A percentile compares a stretch with the other conserved stretches of the same genome.
These are phyloP conservation scores for Sugiyamaella castrensis DNA, from an alignment of 1,139 yeast genomes.

Conservation along the genomic window DNA sequence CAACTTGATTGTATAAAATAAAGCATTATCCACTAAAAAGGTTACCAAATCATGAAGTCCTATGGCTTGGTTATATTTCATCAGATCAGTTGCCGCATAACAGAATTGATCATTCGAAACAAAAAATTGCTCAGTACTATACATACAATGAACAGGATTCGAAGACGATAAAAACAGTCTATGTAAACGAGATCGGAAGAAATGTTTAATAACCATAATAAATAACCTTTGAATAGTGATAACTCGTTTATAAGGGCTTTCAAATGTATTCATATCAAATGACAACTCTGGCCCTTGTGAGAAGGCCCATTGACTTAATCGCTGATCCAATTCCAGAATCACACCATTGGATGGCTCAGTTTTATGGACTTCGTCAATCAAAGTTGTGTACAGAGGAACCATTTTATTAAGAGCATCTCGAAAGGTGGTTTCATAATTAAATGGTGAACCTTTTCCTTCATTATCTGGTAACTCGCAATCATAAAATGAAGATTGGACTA, in stretches of 20 bases:
- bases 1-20: conserved; percentile 21
- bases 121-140: conserved; percentile 20
- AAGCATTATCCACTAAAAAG: conserved; percentile 23
- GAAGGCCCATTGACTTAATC: conserved; percentile 18
- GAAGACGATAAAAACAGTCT: conserved; percentile 15
- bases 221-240: conserved; percentile 14
- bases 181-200: conserved; percentile 23
- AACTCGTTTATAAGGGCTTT: conserved; percentile 10
- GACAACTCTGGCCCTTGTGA: conserved; percentile 11
- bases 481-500: conserved; percentile 14
- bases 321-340: conserved; percentile 19
- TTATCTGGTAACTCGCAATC: conserved; percentile 17
- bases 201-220: conserved; percentile 16
- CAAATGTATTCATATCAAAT: conserved; percentile 2
- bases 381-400: conserved; percentile 21
- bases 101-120: conserved; percentile 17
- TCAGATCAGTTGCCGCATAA: conserved; percentile 11
- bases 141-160: conserved; percentile 12
- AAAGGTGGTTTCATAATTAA: conserved; percentile 20
- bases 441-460: background rate
- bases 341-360: conserved; percentile 14
- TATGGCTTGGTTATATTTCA: conserved; percentile 13
- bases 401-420: conserved; percentile 22
- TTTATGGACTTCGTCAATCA: conserved; percentile 20
- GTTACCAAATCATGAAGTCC: conserved; percentile 19